Evolutionary conservation across 176 grass and related monocot species (phyloP), one percentile per base, ranked within the genome.

Genomic region (Phoenix roebelenii): DNA sequence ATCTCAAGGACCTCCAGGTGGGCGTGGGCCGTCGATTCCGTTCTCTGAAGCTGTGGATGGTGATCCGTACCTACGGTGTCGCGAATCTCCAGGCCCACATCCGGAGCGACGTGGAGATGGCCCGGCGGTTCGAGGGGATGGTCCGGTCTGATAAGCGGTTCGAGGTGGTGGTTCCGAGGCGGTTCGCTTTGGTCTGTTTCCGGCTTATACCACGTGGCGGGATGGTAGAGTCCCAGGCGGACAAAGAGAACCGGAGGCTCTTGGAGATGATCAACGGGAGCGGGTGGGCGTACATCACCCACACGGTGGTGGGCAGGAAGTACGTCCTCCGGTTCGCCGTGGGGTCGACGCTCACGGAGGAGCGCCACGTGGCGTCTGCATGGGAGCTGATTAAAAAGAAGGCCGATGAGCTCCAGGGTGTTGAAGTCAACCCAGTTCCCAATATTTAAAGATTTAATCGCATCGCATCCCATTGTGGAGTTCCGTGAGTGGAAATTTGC

Each of bases 61-160:
- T 85, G 24, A 55, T 85, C 22, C 55, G 72, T 7, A 72, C 61
- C 23, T 72, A 80, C 44, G 76, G 82, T 25, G 6, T 62, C 0
- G 62, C 59, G 60, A 80, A 76, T 50, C 77, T 87, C 0, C 74
- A 65, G 65, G 59, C 74, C 23, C 84, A 87, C 60, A 82, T 87
- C 69, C 78, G 84, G 1, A 82, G 84, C 65, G 84, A 87, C 32
- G 84, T 87, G 5, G 60, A 69, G 61, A 82, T 82, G 70, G 84
- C 84, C 7, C 70, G 55, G 74, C 15, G 7, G 18, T 87, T 87
- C 25, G 79, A 87, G 66, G 65, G 52, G 0, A 10, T 52, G 4
- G 84, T 87, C 16, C 60, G 74, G 1, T 48, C 55, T 3, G 84
- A 87, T 25, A n/a, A 22, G 15, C 3, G 70, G 5, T 87, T 87